Evolutionary conservation across 1,284 basidiomycete genomes (phyloP), one percentile per base, ranked within the genome.

Genomic region (Apiotrichum brassicae): DNA sequence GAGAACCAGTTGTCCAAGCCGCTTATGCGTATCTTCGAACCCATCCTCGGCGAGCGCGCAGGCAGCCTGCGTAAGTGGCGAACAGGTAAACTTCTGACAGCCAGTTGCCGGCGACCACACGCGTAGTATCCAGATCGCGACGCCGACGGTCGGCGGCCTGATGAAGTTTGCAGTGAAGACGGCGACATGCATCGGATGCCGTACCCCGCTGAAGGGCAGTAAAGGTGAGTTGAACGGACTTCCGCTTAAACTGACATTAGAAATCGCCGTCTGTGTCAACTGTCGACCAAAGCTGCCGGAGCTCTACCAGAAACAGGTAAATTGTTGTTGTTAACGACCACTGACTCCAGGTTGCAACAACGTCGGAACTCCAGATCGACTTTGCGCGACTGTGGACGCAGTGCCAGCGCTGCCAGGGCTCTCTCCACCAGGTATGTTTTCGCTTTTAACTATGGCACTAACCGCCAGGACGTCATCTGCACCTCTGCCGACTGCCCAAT

Each of bases 131-230:
- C 84, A 89, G 56, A 93, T 97, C 42, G 90, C 92, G 3, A 97
- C 92, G 1, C 92, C 92, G 0, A 93, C 88, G 0, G 81, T 90
- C 11, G 93, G 93, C 19, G 92, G 92, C 14, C 71, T 97, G 46
- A 97, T 97, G 93, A 94, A 93, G 70, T 97, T 94, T 63, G 90
- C 91, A 0, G 88, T 94, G 23, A 93, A 91, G 74, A 92, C 87
- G 0, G 81, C 86, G 0, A 97, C 89, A 2, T 97, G 92, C 64
- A 75, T 97, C 33, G 88, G 92, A 0, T 97, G 92, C 74, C 92
- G 91, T 71, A 92, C 92, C 0, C 83, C 88, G 12, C 66, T 97
- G 46, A 79, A 82, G 54, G 68, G 79, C 3, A 84, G 79, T 55
- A 78, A 82, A 60, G 83, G 88, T 91, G 59, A 45, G 76, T 63